Evolutionary conservation across 306 rosid genomes (phyloP), one percentile per base, ranked within the genome.

Genomic region (Sindora glabra): DNA sequence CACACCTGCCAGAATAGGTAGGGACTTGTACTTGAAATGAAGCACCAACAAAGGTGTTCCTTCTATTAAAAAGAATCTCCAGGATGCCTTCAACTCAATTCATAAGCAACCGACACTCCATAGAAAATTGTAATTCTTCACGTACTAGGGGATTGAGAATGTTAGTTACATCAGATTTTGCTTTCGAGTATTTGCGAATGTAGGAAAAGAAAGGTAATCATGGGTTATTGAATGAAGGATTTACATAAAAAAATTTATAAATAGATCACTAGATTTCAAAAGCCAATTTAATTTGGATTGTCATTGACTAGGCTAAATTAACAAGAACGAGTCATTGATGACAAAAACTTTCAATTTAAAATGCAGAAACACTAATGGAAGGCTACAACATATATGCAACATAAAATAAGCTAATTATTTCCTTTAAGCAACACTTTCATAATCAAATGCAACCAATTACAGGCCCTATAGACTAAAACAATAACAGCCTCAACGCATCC

Each of bases 391-490:
- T 10, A 9, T 32, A 51, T 48, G 62, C 41, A 60, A 73, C 52
- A 70, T 74, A 26, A 70, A 65, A 70, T 33, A n/a, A n/a, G 68
- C 71, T 71, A 70, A 58, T 74, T 75, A 59, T 72, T 69, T 71
- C 56, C 56, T 58, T 42, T 59, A 65, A 69, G 49, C 69, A 65
- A 69, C 42, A 74, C 64, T 72, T 70, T 48, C 77, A 74, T 69
- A 73, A 73, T 77, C 73, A 75, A 73, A 72, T 60, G 80, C 76
- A 77, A 73, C 73, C 73, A 77, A 78, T 76, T 70, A 68, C 72
- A 90, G 62, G 72, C 71, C 74, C 88, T 72, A 72, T 63, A 73
- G 53, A 62, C 49, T 68, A 70, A 48, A 23, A 56, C 71, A 74
- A 61, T 32, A 63, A 59, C 78, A 64, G 53, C 37, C 57, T 30